Percentiles rank a stretch among this genome's conserved stretches.
Conservation (phyloP, 2,329 filamentous ascomycete species). For the Botrytis tulipae region DNA sequence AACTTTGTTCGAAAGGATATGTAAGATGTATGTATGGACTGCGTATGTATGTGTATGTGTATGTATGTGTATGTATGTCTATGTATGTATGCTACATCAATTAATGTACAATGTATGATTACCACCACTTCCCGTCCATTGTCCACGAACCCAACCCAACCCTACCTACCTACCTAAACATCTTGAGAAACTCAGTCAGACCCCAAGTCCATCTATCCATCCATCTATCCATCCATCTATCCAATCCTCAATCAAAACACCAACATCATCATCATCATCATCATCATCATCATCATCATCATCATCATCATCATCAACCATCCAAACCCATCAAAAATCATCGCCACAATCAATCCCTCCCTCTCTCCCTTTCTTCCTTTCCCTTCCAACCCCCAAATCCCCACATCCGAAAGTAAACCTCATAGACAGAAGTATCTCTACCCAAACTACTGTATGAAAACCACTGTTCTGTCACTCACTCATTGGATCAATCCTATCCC, state of each 20-base stretch:
- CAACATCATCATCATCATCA: too few species aligned
- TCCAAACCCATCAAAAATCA: constrained; percentile 14
- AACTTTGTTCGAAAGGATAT: background rate
- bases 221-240: background rate
- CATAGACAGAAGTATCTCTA: background rate
- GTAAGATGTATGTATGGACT: background rate
- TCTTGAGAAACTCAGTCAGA: too few species aligned
- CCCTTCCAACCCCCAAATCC: background rate
- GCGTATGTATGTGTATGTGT: background rate
- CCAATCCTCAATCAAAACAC: background rate
- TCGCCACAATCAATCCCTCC: background rate
- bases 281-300: too few species aligned
- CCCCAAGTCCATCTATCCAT: background rate
- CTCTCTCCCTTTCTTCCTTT: background rate
- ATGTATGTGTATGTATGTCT: too few species aligned
- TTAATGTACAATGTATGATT: background rate
- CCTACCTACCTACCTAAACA: background rate
- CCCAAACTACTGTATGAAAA: constrained; percentile 9
- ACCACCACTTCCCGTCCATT: background rate
- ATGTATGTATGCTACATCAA: background rate
- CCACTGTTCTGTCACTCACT: constrained; percentile 3
- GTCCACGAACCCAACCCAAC: background rate
- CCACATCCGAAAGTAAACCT: background rate
- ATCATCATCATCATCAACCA: too few species aligned
- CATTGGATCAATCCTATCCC: background rate